These are phyloP conservation scores for Torulaspora quercuum DNA, from an alignment of 805 yeast species.

Conservation along the genomic window DNA sequence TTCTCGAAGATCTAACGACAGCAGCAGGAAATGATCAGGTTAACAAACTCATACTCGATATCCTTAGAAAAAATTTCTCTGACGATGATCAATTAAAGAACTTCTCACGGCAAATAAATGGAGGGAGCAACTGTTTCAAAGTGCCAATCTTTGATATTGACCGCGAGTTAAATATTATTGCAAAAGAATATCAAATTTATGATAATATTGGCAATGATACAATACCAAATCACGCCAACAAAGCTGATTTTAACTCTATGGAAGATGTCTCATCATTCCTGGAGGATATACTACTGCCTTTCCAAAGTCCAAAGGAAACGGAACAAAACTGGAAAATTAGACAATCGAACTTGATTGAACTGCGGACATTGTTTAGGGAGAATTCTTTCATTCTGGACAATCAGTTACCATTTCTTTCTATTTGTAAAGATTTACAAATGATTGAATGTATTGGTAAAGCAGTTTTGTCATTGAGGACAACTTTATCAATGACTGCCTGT, in stretches of 20 bases:
- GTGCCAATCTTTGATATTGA: constrained; percentile 21
- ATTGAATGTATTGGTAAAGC: constrained; percentile 65
- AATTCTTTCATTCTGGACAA: constrained; percentile 12
- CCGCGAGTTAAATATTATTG: constrained; percentile 23
- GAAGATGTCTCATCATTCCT: constrained; percentile 29
- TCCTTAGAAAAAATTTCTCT: constrained; percentile 24
- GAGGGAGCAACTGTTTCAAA: constrained; percentile 2
- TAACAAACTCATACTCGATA: constrained; percentile 29
- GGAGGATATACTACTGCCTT: constrained; percentile 37
- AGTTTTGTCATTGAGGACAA: constrained; percentile 73
- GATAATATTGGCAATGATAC: constrained; percentile 6
- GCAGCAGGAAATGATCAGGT: constrained; percentile 33
- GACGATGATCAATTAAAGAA: constrained; percentile 7
- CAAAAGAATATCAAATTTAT: constrained; percentile 16
- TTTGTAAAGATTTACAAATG: constrained; percentile 40
- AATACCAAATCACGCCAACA: constrained; percentile 1
- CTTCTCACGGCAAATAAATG: constrained; percentile 6
- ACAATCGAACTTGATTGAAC: constrained; percentile 54
- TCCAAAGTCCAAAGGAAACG: constrained; percentile 69
- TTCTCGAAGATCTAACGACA: constrained; percentile 15
- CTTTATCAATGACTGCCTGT: constrained; percentile 72
- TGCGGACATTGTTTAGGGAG: constrained; percentile 42
- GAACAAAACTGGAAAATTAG: constrained; percentile 82
- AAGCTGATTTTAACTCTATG: constrained; percentile 11
- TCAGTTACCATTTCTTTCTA: constrained; percentile 43